Evolutionary conservation across 2,329 filamentous ascomycete species (phyloP).

Genomic region (Aureobasidium vineae): DNA sequence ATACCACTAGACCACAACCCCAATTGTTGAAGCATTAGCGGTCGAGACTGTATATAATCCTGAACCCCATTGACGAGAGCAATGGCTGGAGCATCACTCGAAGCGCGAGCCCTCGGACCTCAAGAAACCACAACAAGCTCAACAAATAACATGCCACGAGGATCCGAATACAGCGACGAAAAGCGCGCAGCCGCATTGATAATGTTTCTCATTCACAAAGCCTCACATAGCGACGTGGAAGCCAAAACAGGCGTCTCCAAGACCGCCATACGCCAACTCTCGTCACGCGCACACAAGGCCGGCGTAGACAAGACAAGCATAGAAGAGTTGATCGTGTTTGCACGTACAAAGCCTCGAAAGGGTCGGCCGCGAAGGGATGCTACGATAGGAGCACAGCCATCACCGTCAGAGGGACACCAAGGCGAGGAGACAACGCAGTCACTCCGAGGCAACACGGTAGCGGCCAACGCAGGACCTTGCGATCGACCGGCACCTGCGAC

Average conservation of each 20-base stretch:
- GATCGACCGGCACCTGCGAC: background rate
- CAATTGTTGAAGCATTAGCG: background rate
- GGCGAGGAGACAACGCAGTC: background rate
- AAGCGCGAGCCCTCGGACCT: background rate
- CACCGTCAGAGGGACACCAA: background rate
- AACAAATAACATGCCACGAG: background rate
- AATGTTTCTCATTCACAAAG: constrained; percentile 7
- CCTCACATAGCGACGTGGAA: constrained; percentile 8
- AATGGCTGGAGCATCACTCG: too few relatives aligned
- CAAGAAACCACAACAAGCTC: background rate
- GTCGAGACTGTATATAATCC: too few relatives aligned
- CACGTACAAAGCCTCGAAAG: background rate
- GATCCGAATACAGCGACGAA: constrained; percentile 11
- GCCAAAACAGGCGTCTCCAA: constrained; percentile 6
- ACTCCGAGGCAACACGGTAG: background rate
- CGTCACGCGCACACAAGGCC: constrained; percentile 5
- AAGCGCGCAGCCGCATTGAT: constrained; percentile 6
- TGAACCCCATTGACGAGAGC: background rate
- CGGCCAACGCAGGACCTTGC: background rate
- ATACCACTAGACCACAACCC: constrained; percentile 26
- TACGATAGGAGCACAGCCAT: background rate
- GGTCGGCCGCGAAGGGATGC: background rate
- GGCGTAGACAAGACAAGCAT: background rate
- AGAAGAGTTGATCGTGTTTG: constrained; percentile 15
- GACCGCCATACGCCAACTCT: background rate